Conservation (phyloP, 2,329 filamentous ascomycete genomes). For the Xylariaceae sp. region DNA sequence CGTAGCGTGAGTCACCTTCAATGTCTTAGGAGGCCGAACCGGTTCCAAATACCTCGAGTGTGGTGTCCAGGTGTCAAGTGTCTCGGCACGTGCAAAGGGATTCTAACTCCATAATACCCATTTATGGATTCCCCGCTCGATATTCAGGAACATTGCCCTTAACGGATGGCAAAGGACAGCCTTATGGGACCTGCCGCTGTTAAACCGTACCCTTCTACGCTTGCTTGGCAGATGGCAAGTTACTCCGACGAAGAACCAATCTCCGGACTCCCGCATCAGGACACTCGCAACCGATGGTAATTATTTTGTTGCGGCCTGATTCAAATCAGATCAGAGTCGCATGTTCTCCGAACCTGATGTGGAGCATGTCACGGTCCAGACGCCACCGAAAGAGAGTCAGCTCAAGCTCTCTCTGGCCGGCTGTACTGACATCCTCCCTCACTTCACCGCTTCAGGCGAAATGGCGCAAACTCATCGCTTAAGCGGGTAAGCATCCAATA, state of each 20-base stretch:
- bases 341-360: constrained; percentile 1
- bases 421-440: background rate
- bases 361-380: constrained; percentile 4
- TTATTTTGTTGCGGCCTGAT: background rate
- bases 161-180: background rate
- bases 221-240: background rate
- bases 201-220: background rate
- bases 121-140: background rate
- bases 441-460: constrained; percentile 1
- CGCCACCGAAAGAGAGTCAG: background rate
- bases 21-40: too few species aligned
- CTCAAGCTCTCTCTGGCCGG: background rate
- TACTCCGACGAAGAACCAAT: background rate
- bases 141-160: background rate
- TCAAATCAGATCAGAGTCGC: constrained; percentile 13
- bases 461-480: constrained; percentile 8
- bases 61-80: background rate
- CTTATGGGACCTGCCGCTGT: background rate
- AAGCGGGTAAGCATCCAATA: constrained; percentile 6
- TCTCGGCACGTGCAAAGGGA: background rate
- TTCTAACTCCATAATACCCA: too few species aligned
- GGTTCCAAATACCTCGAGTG: too few species aligned
- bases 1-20: too few species aligned
- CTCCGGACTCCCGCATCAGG: background rate
- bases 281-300: background rate